Percentiles rank a stretch among this genome's conserved stretches.
phyloP scores from a whole-genome alignment of 2,329 filamentous ascomycete species.

The Aspergillus phoenicis region DNA sequence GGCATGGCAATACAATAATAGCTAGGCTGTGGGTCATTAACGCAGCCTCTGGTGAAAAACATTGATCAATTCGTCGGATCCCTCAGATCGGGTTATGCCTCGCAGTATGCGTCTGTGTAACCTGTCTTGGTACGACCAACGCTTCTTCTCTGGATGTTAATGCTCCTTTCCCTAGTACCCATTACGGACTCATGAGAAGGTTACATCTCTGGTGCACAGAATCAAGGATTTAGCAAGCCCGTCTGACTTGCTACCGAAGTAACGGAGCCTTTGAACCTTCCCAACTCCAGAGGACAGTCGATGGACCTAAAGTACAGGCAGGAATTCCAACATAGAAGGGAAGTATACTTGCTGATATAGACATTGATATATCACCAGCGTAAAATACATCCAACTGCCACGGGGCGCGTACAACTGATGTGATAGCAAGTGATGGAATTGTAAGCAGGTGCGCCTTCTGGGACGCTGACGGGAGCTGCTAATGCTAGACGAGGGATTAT shows the following conservation, averaged over 20 bases:
- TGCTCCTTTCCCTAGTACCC: background rate
- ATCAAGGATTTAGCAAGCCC: background rate
- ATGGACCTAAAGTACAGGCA: too few relatives aligned
- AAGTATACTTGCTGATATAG: too few relatives aligned
- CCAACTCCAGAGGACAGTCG: background rate
- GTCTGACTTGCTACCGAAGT: background rate
- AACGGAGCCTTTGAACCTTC: background rate
- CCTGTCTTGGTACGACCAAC: background rate
- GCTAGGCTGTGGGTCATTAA: too few relatives aligned
- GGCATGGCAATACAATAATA: background rate
- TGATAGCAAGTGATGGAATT: background rate
- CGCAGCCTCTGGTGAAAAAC: background rate
- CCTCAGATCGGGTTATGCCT: background rate
- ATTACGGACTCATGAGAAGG: background rate
- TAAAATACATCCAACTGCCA: background rate
- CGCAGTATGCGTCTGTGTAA: background rate
- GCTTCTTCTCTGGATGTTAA: background rate
- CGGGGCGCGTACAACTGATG: background rate
- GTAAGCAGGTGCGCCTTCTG: background rate
- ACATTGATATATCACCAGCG: too few relatives aligned
- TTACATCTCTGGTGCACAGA: background rate
- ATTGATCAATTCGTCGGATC: background rate
- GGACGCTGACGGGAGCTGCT: background rate
- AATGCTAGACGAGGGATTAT: too few relatives aligned
- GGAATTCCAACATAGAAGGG: too few relatives aligned